Percentiles rank a stretch among this genome's conserved stretches.
Evolutionary conservation across 2,329 filamentous ascomycete species (phyloP).

Genomic region (Esteya vermicola): DNA sequence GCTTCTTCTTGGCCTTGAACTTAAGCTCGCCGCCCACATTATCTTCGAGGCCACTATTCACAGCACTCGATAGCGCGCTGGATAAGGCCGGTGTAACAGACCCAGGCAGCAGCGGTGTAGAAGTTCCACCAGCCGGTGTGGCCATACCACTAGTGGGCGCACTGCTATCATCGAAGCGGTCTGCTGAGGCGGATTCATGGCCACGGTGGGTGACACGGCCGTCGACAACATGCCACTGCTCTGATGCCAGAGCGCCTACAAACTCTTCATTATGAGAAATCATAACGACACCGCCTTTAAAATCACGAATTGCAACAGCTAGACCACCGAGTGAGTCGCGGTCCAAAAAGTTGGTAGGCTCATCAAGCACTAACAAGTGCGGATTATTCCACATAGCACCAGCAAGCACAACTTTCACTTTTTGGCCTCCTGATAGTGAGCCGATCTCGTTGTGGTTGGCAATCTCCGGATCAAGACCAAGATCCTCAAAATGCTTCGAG

Average conservation of each 20-base stretch:
- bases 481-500: constrained; percentile 94
- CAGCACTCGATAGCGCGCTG: constrained; percentile 46
- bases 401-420: constrained; percentile 96
- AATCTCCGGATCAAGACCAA: constrained; percentile 92
- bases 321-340: constrained; percentile 93
- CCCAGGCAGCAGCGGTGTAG: no score
- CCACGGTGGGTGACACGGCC: constrained; percentile 79
- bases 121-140: constrained; percentile 19
- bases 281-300: constrained; percentile 96
- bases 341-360: constrained; percentile 98
- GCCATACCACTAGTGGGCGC: constrained; percentile 31
- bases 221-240: constrained; percentile 90
- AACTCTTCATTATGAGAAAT: constrained; percentile 99
- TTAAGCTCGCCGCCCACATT: constrained; percentile 49
- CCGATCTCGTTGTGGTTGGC: constrained; percentile 98
- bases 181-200: constrained; percentile 55
- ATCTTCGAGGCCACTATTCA: constrained; percentile 76
- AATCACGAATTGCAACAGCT: constrained; percentile 94
- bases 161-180: constrained; percentile 76
- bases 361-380: constrained; percentile 90
- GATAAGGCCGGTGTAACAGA: constrained; percentile 25
- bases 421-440: constrained; percentile 89
- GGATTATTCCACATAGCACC: constrained; percentile 99
- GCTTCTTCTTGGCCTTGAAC: constrained; percentile 87
- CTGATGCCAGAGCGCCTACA: constrained; percentile 84